These are phyloP conservation scores for Solanum infundibuliforme DNA, from an alignment of 257 asterid genomes.

Conservation along the genomic window DNA sequence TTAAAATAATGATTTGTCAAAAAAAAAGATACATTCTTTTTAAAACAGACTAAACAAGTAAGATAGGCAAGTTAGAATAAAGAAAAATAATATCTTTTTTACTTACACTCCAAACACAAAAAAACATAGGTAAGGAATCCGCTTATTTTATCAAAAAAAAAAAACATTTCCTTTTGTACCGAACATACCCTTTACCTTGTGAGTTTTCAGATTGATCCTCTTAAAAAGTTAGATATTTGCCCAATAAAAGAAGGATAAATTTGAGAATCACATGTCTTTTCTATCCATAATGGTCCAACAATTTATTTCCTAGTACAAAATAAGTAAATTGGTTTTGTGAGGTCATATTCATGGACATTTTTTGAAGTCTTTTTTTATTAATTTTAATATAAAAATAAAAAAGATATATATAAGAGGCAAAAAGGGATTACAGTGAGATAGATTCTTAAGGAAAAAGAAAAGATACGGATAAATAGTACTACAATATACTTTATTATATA, in stretches of 20 bases:
- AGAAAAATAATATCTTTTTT: too few relatives aligned
- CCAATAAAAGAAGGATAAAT: neutral
- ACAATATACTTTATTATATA: neutral
- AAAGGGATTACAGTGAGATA: conserved; percentile 10
- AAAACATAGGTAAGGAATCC: neutral
- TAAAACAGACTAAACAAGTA: too few relatives aligned
- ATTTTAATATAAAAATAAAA: neutral
- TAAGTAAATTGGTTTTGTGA: neutral
- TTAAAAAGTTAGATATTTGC: neutral
- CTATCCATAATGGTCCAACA: neutral
- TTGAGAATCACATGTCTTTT: neutral
- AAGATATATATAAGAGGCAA: neutral
- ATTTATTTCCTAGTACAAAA: neutral
- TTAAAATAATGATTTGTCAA: too few relatives aligned
- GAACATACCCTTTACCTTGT: neutral
- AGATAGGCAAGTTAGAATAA: too few relatives aligned
- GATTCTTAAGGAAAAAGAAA: conserved; percentile 13
- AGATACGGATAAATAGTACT: neutral
- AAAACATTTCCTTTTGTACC: neutral
- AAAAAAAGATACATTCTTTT: too few relatives aligned
- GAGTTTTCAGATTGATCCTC: neutral
- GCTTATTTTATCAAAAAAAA: neutral
- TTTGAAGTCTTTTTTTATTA: neutral
- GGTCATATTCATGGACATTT: neutral
- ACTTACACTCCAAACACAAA: neutral